Conservation (phyloP, 148 eudicot species). For the Cornus controversa region DNA sequence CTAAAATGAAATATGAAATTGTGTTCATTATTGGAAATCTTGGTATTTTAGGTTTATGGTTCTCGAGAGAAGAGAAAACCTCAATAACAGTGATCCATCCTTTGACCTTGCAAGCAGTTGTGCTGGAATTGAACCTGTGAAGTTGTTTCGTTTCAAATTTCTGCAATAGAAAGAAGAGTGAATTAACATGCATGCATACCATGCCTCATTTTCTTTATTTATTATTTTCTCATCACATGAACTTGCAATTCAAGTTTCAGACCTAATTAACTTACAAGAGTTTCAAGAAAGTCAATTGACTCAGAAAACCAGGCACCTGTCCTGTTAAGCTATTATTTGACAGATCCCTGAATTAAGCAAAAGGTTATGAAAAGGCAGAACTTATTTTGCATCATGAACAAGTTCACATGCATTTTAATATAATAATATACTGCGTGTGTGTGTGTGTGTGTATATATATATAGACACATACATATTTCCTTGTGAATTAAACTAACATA, state of each 20-base stretch:
- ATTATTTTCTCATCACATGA: neutral
- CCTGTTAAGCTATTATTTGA: constrained; percentile 30
- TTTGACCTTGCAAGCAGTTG: constrained; percentile 12
- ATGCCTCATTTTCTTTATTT: too few species aligned
- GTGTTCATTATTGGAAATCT: too few species aligned
- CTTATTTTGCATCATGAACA: too few species aligned
- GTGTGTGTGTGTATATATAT: too few species aligned
- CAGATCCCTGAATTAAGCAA: constrained; percentile 22
- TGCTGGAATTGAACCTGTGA: constrained; percentile 26
- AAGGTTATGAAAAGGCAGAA: too few species aligned
- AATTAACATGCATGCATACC: neutral
- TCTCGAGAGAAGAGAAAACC: neutral
- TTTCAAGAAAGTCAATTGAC: constrained; percentile 16
- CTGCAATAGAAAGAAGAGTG: neutral
- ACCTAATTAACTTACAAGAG: constrained; percentile 13
- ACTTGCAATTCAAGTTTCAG: too few species aligned
- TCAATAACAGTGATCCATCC: constrained; percentile 21
- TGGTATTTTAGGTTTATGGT: too few species aligned
- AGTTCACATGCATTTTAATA: neutral
- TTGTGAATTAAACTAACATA: too few species aligned
- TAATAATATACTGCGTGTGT: too few species aligned
- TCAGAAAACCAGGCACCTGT: constrained; percentile 19
- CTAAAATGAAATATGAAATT: too few species aligned
- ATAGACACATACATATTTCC: too few species aligned
- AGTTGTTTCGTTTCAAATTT: constrained; percentile 19